Conservation (phyloP, 176 grass and related monocot species). For the Zoysia japonica region DNA sequence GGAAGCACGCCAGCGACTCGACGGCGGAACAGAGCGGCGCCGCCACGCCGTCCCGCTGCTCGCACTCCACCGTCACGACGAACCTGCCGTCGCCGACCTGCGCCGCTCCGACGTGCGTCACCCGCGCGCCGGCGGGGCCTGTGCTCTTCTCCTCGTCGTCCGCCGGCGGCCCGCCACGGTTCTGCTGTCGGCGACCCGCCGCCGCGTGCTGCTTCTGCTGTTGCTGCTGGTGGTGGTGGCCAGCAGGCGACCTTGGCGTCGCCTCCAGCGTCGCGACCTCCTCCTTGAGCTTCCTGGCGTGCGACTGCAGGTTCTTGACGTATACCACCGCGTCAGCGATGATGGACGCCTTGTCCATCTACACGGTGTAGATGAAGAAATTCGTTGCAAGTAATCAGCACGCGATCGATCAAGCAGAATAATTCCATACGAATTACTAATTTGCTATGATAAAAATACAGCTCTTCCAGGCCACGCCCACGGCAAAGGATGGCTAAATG, state of each 20-base stretch:
- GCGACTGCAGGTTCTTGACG: slow-evolving; percentile 64
- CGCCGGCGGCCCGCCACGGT: background rate
- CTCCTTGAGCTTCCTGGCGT: slow-evolving; percentile 61
- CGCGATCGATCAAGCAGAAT: background rate
- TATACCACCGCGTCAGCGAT: slow-evolving; percentile 85
- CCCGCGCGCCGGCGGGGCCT: slow-evolving; percentile 39
- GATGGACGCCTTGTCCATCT: slow-evolving; percentile 99
- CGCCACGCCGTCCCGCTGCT: slow-evolving; percentile 42
- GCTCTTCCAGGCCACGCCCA: background rate
- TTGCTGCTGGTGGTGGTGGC: background rate
- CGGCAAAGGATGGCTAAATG: background rate
- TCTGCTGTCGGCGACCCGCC: slow-evolving; percentile 7
- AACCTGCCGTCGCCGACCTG: slow-evolving; percentile 62
- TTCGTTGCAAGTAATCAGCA: background rate
- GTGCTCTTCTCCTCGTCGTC: background rate
- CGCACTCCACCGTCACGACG: slow-evolving; percentile 73
- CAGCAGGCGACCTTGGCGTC: background rate
- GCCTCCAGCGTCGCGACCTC: slow-evolving; percentile 69
- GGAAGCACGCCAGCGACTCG: slow-evolving; percentile 67
- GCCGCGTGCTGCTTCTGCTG: background rate
- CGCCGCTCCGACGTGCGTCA: slow-evolving; percentile 44
- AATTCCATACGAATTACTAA: background rate
- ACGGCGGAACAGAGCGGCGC: slow-evolving; percentile 62
- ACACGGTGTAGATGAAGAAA: background rate
- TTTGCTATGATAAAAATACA: background rate